phyloP scores from a whole-genome alignment of 805 yeast species.

The Yarrowia hollandica region DNA sequence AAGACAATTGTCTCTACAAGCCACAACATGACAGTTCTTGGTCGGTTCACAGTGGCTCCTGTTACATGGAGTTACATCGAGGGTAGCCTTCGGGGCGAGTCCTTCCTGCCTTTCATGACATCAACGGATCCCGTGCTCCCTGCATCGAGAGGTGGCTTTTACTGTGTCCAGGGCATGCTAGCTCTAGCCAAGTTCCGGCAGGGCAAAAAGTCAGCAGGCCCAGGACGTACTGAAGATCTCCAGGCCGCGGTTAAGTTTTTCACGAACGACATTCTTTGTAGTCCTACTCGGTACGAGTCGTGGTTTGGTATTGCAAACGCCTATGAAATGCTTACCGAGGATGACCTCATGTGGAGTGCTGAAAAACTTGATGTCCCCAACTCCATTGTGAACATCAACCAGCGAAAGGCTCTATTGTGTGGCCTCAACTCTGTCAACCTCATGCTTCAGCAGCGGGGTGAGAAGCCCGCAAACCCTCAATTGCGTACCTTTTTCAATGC shows the following conservation, averaged over 20 bases:
- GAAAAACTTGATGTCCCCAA: constrained; percentile 63
- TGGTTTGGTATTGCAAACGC: constrained; percentile 86
- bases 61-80: constrained; percentile 34
- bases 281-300: constrained; percentile 70
- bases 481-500: constrained; percentile 15
- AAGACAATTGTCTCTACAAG: constrained; percentile 35
- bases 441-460: constrained; percentile 34
- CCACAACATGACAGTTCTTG: constrained; percentile 46
- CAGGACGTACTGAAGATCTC: constrained; percentile 73
- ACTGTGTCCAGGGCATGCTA: constrained; percentile 66
- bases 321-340: constrained; percentile 76
- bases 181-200: constrained; percentile 67
- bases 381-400: constrained; percentile 55
- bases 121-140: constrained; percentile 40
- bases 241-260: constrained; percentile 70
- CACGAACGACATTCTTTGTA: constrained; percentile 63
- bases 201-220: constrained; percentile 72
- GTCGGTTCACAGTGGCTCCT: constrained; percentile 46
- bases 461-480: background rate
- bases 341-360: constrained; percentile 88
- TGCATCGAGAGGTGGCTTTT: constrained; percentile 57
- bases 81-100: constrained; percentile 34
- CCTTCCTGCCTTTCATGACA: constrained; percentile 32
- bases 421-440: constrained; percentile 69
- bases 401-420: constrained; percentile 68